Base-by-base conservation (phyloP, 2,329 filamentous ascomycete species). In the Fusarium sp. region DNA sequence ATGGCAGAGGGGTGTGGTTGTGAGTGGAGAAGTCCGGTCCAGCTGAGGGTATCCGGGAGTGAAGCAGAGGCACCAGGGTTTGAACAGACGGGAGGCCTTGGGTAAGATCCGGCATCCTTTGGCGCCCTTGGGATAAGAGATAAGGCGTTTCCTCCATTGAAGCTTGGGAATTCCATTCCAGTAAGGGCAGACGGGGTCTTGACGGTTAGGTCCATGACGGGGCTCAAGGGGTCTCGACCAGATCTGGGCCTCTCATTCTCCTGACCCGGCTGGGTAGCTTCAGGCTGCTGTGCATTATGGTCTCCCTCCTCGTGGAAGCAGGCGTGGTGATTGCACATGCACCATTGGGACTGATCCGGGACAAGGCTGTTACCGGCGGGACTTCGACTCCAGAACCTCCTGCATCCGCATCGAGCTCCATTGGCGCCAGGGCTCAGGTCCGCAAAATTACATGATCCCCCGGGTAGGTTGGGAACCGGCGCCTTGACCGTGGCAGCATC, bases 291-390 rank as follows among this genome's bases (percentile, higher is more conserved):
- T 33, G 27, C 71, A 70, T 78, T 74, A 61, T 71, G 71, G 58
- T 74, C 66, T 38, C 79, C 81, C 74, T 90, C 85, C 79, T 90
- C 89, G 70, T 91, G 89, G 70, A 86, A 91, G 79, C 89, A 91
- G 63, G 89, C 89, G 80, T 91, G 89, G 74, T 91, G 89, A 62
- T 87, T 87, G 77, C 89, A 91, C 89, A 91, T 90, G 81, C 89
- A 91, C 85, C 86, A 90, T 69, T 83, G 82, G 32, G 83, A 76
- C 76, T 89, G 85, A 63, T 86, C 86, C 63, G 80, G 74, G 47
- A 81, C 78, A 56, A 82, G 78, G 58, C 80, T 79, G 59, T 80
- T 79, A 35, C 77, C 81, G 54, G 79, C 72, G 63, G 79, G 74
- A 64, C 81, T 82, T 70, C 86, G 86, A 76, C 85, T 86, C 88